A percentile compares a stretch with the other conserved stretches of the same genome.
These are phyloP conservation scores for Sugiyamaella pinicola DNA, from an alignment of 1,139 yeast genomes.

Conservation along the genomic window DNA sequence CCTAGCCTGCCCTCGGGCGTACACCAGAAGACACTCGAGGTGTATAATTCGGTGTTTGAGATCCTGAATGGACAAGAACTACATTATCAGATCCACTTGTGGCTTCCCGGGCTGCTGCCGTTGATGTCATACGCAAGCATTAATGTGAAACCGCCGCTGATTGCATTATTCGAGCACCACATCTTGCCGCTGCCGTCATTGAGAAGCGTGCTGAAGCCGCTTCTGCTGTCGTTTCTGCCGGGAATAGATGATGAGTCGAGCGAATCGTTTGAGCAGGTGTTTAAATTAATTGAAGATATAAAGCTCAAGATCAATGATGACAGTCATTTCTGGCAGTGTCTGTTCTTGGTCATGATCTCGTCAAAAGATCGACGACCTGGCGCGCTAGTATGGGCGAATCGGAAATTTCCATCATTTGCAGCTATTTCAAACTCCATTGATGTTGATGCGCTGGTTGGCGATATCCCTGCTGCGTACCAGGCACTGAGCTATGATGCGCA, in stretches of 20 bases:
- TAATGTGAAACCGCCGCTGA: slow-evolving; percentile 76
- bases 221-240: slow-evolving; percentile 73
- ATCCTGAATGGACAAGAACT: slow-evolving; percentile 45
- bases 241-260: slow-evolving; percentile 92
- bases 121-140: slow-evolving; percentile 85
- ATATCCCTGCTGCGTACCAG: slow-evolving; percentile 27
- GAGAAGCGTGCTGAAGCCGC: slow-evolving; percentile 61
- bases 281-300: slow-evolving; percentile 62
- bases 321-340: slow-evolving; percentile 80
- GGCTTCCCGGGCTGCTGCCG: slow-evolving; percentile 92
- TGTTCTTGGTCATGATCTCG: slow-evolving; percentile 73
- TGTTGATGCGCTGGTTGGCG: slow-evolving; percentile 12
- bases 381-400: slow-evolving; percentile 74
- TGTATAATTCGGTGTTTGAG: slow-evolving; percentile 70
- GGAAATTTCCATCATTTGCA: slow-evolving; percentile 61
- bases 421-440: slow-evolving; percentile 23
- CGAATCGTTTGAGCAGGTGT: slow-evolving; percentile 68
- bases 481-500: slow-evolving; percentile 57
- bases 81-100: slow-evolving; percentile 47
- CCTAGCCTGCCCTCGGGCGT: slow-evolving; percentile 91
- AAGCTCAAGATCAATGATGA: slow-evolving; percentile 65
- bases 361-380: slow-evolving; percentile 82
- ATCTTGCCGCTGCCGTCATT: slow-evolving; percentile 56
- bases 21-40: slow-evolving; percentile 81
- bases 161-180: slow-evolving; percentile 59